Evolutionary conservation across 129 eudicot genomes (phyloP).

Genomic region (Centrapalus pauciflorus): DNA sequence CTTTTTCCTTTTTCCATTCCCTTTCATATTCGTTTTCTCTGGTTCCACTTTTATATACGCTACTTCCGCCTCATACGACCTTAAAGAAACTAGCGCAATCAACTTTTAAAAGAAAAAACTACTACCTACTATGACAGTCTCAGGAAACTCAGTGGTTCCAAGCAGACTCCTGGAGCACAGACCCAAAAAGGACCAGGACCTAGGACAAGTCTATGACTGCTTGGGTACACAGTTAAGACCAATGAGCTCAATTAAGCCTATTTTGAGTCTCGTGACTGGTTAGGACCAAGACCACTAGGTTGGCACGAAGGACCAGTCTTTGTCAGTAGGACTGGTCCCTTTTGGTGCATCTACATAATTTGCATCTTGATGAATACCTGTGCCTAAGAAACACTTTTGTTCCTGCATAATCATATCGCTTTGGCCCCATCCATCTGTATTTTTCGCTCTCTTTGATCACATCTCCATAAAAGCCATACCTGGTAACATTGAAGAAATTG

Average conservation of each 20-base stretch:
- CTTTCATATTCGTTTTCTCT: slow-evolving; percentile 17
- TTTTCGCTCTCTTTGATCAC: slow-evolving; percentile 87
- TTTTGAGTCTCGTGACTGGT: too few species aligned
- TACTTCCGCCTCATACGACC: slow-evolving; percentile 88
- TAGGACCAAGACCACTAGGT: too few species aligned
- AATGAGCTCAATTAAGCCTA: neutral
- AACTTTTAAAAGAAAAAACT: neutral
- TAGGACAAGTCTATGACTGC: too few species aligned
- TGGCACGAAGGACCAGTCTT: neutral
- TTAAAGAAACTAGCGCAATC: slow-evolving; percentile 15
- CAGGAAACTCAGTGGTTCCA: too few species aligned
- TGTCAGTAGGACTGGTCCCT: neutral
- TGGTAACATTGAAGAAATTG: slow-evolving; percentile 18
- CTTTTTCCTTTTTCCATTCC: slow-evolving; percentile 8
- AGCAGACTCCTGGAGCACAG: too few species aligned
- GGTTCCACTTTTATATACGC: slow-evolving; percentile 53
- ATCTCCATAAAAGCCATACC: slow-evolving; percentile 91
- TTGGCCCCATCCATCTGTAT: slow-evolving; percentile 95
- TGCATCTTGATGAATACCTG: slow-evolving; percentile 38
- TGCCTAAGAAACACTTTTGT: slow-evolving; percentile 79
- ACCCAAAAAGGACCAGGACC: too few species aligned
- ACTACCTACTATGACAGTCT: neutral
- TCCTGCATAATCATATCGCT: slow-evolving; percentile 88
- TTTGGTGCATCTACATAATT: neutral
- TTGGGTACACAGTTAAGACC: too few species aligned